Base-by-base conservation (phyloP, 2,329 filamentous ascomycete species). In the Endoconidiophora polonica region DNA sequence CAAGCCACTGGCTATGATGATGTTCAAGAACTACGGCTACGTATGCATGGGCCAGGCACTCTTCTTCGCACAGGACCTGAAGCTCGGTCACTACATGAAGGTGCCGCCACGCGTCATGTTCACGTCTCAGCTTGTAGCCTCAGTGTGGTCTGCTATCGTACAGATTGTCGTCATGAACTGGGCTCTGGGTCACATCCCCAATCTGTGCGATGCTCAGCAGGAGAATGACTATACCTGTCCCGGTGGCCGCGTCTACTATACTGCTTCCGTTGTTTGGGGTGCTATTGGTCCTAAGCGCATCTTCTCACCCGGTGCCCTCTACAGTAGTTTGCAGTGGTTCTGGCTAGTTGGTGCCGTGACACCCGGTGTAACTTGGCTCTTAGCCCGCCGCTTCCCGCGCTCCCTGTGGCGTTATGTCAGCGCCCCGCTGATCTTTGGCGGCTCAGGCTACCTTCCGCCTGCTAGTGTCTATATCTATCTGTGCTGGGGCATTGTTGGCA, bases 1-100 rank as follows among this genome's bases (percentile, higher is more conserved):
- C 23, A 71, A 72, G 2, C 81, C 81, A 1, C 68, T 85, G 54
- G 79, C 79, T 44, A 79, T 84, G 72, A 86, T 86, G 80, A 72
- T 85, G 65, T 85, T 85, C 67, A 84, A 84, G 63, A 82, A 79
- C 54, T 85, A 81, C 57, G 77, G 79, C 46, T 83, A 81, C 59
- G 74, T 83, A 50, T 76, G 70, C 63, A 81, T 82, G 76, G 68
- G 68, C 14, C 76, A 82, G 60, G 79, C 75, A 0, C 66, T 81
- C 46, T 77, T 74, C 60, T 82, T 82, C 60, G 67, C 70, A 4
- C 74, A 79, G 59, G 79, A 82, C 56, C 68, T 82, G 57, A 82
- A 81, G 60, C 68, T 81, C 2, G 79, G 74, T 18, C 79, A 83
- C 60, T 83, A 83, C 65, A 81, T 81, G 75, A 74, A 73, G 62